Evolutionary conservation across 805 yeast genomes (phyloP).

Genomic region (Wickerhamiella siamensis): DNA sequence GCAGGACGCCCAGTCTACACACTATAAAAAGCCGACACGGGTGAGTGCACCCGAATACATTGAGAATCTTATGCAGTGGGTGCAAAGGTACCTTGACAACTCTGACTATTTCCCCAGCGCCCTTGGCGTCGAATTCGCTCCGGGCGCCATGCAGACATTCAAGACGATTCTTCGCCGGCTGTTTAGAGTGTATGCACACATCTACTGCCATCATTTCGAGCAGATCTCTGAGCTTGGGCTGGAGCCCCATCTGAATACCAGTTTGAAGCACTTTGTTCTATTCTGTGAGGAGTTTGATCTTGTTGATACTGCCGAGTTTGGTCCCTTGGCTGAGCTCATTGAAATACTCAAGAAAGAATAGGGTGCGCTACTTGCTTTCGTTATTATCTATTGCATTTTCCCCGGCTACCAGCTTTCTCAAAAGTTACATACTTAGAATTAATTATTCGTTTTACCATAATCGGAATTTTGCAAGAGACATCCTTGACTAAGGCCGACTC

Average conservation of each 20-base stretch:
- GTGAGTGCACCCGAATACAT: constrained; percentile 92
- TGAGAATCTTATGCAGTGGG: constrained; percentile 88
- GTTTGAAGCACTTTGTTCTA: constrained; percentile 83
- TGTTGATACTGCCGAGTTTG: constrained; percentile 68
- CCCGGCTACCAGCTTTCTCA: too few species aligned
- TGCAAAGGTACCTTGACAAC: constrained; percentile 82
- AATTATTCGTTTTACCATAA: too few species aligned
- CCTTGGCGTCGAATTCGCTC: constrained; percentile 83
- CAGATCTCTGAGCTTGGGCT: constrained; percentile 85
- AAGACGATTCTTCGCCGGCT: constrained; percentile 81
- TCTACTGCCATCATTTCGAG: constrained; percentile 94
- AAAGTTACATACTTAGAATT: too few species aligned
- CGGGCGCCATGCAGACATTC: constrained; percentile 61
- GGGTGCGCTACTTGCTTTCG: background rate
- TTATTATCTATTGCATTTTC: too few species aligned
- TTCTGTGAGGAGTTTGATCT: constrained; percentile 75
- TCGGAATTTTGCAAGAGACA: too few species aligned
- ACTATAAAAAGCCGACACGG: constrained; percentile 58
- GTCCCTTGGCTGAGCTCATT: constrained; percentile 80
- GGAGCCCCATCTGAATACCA: constrained; percentile 85
- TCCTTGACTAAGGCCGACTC: background rate
- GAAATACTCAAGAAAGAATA: constrained; percentile 41
- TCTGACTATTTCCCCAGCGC: constrained; percentile 82
- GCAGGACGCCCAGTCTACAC: constrained; percentile 53
- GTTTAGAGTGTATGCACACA: constrained; percentile 91